phyloP scores from a whole-genome alignment of 1,284 basidiomycete genomes.

The Cryptococcus sp. region DNA sequence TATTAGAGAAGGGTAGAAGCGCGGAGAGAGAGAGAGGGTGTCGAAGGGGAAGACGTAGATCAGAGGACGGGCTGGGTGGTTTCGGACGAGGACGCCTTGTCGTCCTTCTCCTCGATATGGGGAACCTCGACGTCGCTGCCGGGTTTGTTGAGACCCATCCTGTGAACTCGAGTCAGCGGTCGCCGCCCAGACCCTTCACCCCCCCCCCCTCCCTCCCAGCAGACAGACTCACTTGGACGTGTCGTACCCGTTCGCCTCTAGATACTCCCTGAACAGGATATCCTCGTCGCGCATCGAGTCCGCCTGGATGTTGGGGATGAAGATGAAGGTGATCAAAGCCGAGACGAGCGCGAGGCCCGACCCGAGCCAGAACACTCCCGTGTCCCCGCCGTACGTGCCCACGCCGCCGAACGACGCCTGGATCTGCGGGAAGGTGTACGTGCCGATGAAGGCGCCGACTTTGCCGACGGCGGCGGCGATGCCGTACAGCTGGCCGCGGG shows the following conservation, averaged over 20 bases:
- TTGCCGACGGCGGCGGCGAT: conserved; percentile 87
- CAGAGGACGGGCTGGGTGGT: background rate
- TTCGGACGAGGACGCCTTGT: conserved; percentile 2
- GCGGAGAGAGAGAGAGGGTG: background rate
- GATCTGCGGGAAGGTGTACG: conserved; percentile 68
- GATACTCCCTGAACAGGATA: conserved; percentile 68
- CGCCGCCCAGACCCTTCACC: too few relatives aligned
- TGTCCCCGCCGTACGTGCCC: conserved; percentile 40
- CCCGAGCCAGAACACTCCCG: conserved; percentile 44
- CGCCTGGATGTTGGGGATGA: conserved; percentile 68
- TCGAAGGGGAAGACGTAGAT: background rate
- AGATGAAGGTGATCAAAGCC: conserved; percentile 67
- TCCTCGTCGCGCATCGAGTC: conserved; percentile 82
- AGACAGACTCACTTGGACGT: conserved; percentile 50
- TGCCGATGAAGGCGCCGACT: conserved; percentile 68
- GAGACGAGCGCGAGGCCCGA: conserved; percentile 70
- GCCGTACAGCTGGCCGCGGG: conserved; percentile 82
- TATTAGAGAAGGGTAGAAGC: background rate
- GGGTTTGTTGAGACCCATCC: conserved; percentile 26
- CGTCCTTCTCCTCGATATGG: conserved; percentile 1
- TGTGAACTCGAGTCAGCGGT: conserved; percentile 29
- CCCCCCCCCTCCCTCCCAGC: conserved; percentile 61
- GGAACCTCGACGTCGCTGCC: conserved; percentile 14
- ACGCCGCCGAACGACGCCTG: conserved; percentile 50
- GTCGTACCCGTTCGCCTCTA: conserved; percentile 72